Evolutionary conservation across 768 basidiomycete genomes (phyloP), one percentile per base, ranked within the genome.

Genomic region (Clathrus columnatus): DNA sequence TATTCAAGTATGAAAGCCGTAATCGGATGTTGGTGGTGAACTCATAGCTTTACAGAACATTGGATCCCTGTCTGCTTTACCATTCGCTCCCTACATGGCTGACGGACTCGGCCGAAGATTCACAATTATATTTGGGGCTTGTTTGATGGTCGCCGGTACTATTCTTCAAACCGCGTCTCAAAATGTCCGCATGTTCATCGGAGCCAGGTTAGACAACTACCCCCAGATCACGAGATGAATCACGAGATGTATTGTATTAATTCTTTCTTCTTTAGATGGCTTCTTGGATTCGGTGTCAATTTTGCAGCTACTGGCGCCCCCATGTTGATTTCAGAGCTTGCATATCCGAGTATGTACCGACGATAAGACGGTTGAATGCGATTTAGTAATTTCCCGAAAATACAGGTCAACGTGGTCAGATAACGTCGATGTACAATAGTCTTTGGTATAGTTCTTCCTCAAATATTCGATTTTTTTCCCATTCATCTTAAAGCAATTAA

Each of bases 261-360:
- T 50, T 21, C 11, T 47, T 27, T 21, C 14, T 6, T n/a, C 43
- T 26, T 36, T 46, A 58, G 28, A 27, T 57, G 42, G 32, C 43
- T 80, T 50, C 83, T 62, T 84, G 83, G 82, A n/a, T 67, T 83
- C 50, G 82, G 82, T 47, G 78, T 82, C 28, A 75, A 77, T 0
- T 80, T 84, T 59, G 79, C 79, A 24, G 78, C 79, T 59, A 78
- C 82, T 46, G 80, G 79, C 18, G 83, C 84, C 1, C 84, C 85
- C 0, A 78, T 83, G 11, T 70, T 85, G 42, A 77, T 85, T 60
- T 72, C 75, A 73, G 84, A 87, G 64, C 71, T 86, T 7, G 76
- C 83, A 0, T 81, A 84, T 67, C 84, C 84, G 0, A 83, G 80
- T 52, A 24, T 18, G 18, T 20, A 5, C 46, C 24, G 20, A 51